phyloP scores from a whole-genome alignment of 2,329 filamentous ascomycete species.

The Aspergillus tanneri region DNA sequence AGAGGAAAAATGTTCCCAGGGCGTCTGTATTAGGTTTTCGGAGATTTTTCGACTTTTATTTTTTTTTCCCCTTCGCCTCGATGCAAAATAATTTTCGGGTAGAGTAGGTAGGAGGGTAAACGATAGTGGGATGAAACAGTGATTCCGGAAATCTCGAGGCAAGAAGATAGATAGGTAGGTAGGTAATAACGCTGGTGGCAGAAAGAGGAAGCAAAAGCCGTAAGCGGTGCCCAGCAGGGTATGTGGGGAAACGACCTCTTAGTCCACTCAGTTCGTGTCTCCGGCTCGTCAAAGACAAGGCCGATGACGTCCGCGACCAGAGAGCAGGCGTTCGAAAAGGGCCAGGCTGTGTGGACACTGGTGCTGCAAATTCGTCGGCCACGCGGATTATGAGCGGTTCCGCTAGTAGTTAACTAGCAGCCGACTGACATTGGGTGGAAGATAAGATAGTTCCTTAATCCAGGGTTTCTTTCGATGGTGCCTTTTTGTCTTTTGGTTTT shows the following conservation, averaged over 20 bases:
- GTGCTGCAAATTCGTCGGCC: slow-evolving; percentile 7
- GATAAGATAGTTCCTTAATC: no score
- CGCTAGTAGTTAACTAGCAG: no score
- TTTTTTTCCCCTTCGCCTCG: not conserved
- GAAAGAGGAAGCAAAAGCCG: slow-evolving; percentile 21
- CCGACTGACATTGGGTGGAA: slow-evolving; percentile 21
- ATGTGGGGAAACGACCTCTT: slow-evolving; percentile 28
- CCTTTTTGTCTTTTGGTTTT: not conserved
- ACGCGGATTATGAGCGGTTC: slow-evolving; percentile 11
- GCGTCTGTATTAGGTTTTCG: not conserved
- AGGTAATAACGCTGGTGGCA: slow-evolving; percentile 3
- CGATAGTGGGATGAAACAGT: not conserved
- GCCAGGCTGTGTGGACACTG: slow-evolving; percentile 1
- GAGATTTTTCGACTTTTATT: not conserved
- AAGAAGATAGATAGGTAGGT: not conserved
- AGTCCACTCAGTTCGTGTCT: slow-evolving; percentile 11
- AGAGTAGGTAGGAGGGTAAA: slow-evolving; percentile 9
- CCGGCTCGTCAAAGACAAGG: slow-evolving; percentile 27
- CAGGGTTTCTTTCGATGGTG: no score
- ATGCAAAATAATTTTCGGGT: not conserved
- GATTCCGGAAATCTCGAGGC: slow-evolving; percentile 11
- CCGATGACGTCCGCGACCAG: slow-evolving; percentile 34
- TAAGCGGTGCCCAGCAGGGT: slow-evolving; percentile 25
- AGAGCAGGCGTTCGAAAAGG: slow-evolving; percentile 20
- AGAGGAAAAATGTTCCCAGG: slow-evolving; percentile 3